These are phyloP conservation scores for Arabidopsis arenosa DNA, from an alignment of 345 rosid genomes.

Conservation along the genomic window DNA sequence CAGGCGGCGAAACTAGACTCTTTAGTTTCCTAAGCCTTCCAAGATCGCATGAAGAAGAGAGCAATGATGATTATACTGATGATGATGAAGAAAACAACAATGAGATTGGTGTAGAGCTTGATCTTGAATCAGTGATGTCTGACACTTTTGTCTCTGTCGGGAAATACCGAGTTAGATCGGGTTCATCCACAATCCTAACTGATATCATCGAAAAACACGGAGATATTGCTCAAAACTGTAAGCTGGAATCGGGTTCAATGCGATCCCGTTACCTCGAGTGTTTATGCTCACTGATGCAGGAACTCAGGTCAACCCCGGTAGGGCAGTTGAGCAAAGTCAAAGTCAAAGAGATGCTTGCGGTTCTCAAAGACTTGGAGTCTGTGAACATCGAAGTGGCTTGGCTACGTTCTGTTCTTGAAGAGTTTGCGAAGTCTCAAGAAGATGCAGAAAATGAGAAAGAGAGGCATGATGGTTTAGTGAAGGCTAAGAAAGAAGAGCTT, in stretches of 20 bases:
- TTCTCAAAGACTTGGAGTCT: constrained; percentile 77
- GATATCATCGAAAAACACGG: constrained; percentile 68
- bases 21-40: constrained; percentile 32
- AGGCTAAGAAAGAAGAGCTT: constrained; percentile 56
- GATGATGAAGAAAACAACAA: constrained; percentile 46
- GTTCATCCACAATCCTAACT: constrained; percentile 54
- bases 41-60: constrained; percentile 23
- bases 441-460: constrained; percentile 51
- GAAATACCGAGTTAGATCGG: constrained; percentile 67
- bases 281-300: constrained; percentile 74
- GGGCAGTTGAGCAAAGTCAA: constrained; percentile 65
- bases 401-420: constrained; percentile 62
- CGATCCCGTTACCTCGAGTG: constrained; percentile 74
- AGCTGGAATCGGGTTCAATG: constrained; percentile 71
- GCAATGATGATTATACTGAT: constrained; percentile 32
- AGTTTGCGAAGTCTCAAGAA: constrained; percentile 53
- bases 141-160: constrained; percentile 73
- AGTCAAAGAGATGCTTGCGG: constrained; percentile 70
- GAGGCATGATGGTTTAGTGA: constrained; percentile 48
- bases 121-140: constrained; percentile 61
- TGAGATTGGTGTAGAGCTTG: constrained; percentile 47
- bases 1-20: constrained; percentile 4
- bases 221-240: constrained; percentile 73
- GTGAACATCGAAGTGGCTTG: constrained; percentile 68
- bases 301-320: constrained; percentile 63